Conservation (phyloP, 2,329 filamentous ascomycete genomes). For the Diaporthe caulivora region DNA sequence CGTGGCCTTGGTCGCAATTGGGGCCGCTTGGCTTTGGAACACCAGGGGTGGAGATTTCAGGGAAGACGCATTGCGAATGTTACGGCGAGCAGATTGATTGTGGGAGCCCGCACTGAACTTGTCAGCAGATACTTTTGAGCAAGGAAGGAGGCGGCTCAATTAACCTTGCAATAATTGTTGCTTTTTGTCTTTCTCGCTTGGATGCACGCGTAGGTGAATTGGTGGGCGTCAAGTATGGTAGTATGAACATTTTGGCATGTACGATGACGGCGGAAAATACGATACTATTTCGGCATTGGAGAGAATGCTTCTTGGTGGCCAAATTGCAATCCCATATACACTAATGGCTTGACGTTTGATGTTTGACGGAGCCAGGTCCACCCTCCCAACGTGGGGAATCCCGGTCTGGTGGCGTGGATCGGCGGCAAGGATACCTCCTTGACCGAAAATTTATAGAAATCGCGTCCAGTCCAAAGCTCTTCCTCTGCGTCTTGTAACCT, state of each 20-base stretch:
- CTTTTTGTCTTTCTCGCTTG: background rate
- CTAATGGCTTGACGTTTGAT: background rate
- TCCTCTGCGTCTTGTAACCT: background rate
- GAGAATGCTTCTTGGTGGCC: background rate
- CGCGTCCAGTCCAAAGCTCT: background rate
- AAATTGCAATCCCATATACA: background rate
- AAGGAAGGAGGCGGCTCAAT: background rate
- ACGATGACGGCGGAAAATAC: constrained; percentile 20
- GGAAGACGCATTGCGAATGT: constrained; percentile 7
- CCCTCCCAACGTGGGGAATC: background rate
- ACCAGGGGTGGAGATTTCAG: background rate
- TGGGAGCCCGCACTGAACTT: background rate
- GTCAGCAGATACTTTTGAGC: background rate
- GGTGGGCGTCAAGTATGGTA: constrained; percentile 9
- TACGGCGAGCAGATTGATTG: background rate
- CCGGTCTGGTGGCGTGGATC: background rate
- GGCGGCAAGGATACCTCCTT: background rate
- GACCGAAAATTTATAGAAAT: constrained; percentile 33
- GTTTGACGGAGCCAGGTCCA: background rate
- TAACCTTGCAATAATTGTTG: background rate
- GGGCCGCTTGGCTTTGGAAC: constrained; percentile 32
- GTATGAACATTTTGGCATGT: constrained; percentile 18
- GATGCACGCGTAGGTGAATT: background rate
- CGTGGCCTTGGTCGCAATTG: constrained; percentile 36
- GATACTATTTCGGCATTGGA: background rate